A percentile compares a stretch with the other conserved stretches of the same genome.
phyloP scores from a whole-genome alignment of 257 asterid genomes.

The Mentha longifolia region DNA sequence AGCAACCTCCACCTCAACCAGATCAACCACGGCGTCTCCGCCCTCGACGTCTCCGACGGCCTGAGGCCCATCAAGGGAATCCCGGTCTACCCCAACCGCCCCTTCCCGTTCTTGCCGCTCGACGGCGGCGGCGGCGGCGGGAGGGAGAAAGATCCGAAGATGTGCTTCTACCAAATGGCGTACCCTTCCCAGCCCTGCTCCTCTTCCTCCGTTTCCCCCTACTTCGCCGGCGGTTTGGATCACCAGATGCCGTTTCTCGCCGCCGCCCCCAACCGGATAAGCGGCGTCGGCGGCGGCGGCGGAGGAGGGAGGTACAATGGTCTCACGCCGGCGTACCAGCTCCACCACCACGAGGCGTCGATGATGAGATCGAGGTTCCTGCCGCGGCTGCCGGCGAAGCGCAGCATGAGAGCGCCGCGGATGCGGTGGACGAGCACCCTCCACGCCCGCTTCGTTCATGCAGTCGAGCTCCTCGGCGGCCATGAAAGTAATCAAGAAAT shows the following conservation, averaged over 20 bases:
- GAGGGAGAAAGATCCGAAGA: conserved; percentile 45
- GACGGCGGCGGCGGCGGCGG: conserved; percentile 10
- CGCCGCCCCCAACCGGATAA: conserved; percentile 25
- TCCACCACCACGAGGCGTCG: conserved; percentile 36
- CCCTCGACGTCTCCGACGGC: conserved; percentile 57
- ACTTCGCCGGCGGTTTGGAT: conserved; percentile 31
- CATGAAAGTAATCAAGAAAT: conserved; percentile 79
- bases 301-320: conserved; percentile 34
- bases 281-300: conserved; percentile 23
- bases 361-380: conserved; percentile 70
- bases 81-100: conserved; percentile 67
- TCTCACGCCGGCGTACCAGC: conserved; percentile 36
- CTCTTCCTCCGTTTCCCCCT: conserved; percentile 29
- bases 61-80: conserved; percentile 74
- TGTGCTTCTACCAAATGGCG: conserved; percentile 53
- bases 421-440: conserved; percentile 95
- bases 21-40: conserved; percentile 52
- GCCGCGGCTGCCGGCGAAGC: conserved; percentile 57
- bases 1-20: conserved; percentile 41
- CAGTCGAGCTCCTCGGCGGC: conserved; percentile 97
- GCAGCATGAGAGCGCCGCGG: conserved; percentile 88
- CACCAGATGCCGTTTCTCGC: conserved; percentile 41
- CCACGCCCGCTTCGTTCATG: conserved; percentile 90
- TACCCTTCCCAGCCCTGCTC: conserved; percentile 1
- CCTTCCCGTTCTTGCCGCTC: conserved; percentile 51